Base-by-base conservation (phyloP, 2,329 filamentous ascomycete genomes). In the Leptographium flavum region DNA sequence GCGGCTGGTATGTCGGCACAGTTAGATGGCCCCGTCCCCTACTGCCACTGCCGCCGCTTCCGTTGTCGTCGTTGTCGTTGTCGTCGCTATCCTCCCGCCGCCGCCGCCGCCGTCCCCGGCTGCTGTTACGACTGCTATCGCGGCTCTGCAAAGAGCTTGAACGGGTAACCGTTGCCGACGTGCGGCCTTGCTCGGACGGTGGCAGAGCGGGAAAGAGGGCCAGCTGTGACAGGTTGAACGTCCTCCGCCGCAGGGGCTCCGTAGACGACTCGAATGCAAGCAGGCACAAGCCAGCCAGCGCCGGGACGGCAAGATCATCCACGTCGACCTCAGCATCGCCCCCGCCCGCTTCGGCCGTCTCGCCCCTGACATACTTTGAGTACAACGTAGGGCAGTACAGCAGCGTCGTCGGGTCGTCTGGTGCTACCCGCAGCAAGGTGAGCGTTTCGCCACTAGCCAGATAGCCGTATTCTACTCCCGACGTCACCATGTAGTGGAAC, bases 401-500 rank as follows among this genome's bases (percentile, higher is more conserved):
- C 8, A 45, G 37, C 21, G 35, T 39, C 4, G 43, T 33, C 13
- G 35, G 36, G 28, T 45, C 22, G 35, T 45, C 43, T 13, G 10
- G 27, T 13, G 43, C 8, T 3, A 45, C 28, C 8, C 21, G 43
- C 17, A 45, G 13, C 5, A 39, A 22, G 2, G 43, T 33, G 27
- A 45, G 27, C 27, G 43, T 39, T 23, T 39, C 43, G 28, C 43
- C 43, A 14, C 10, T 33, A 14, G 43, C 43, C 36, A 45, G 27
- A 19, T 45, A 45, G 19, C 43, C 43, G 21, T 39, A 45, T 25
- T 39, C 36, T 14, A 39, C 4, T 5, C 43, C 43, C 14, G 43
- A 45, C 36, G 36, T 25, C 4, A 45, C 36, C 19, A 45, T 32
- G 21, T 45, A 45, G 43, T 45, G 43, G 36, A 32, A 45, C 11